A percentile compares a stretch with the other conserved stretches of the same genome.
These are phyloP conservation scores for Chrysoporthe puriensis DNA, from an alignment of 2,329 filamentous ascomycete species.

Conservation along the genomic window DNA sequence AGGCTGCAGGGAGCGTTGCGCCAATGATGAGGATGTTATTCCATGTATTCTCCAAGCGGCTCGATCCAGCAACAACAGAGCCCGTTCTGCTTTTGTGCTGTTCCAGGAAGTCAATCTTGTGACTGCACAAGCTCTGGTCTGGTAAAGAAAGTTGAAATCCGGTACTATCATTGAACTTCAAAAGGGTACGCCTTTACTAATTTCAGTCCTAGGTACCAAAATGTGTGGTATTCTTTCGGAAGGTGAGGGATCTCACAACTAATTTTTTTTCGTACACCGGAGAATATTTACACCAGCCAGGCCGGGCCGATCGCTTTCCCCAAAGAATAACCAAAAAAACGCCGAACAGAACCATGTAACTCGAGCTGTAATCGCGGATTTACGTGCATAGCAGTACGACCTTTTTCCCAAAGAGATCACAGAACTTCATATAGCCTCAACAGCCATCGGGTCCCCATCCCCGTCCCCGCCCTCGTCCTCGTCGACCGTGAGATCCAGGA, in stretches of 20 bases:
- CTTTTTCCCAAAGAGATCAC: not conserved
- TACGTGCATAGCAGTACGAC: not conserved
- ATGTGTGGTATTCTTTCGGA: too few species aligned
- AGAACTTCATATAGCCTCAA: constrained; percentile 38
- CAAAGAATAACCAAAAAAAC: not conserved
- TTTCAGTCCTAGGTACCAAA: too few species aligned
- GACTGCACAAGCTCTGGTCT: too few species aligned
- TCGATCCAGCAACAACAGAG: too few species aligned
- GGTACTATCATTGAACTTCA: not conserved
- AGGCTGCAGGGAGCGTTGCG: too few species aligned
- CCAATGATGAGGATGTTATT: too few species aligned
- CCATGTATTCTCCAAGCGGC: too few species aligned
- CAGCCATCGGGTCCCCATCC: constrained; percentile 49
- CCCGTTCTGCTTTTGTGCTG: too few species aligned
- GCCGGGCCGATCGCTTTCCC: not conserved
- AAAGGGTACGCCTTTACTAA: too few species aligned
- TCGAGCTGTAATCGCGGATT: not conserved
- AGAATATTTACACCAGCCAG: not conserved
- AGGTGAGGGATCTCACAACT: too few species aligned
- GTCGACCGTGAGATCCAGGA: constrained; percentile 67
- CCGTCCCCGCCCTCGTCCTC: constrained; percentile 41
- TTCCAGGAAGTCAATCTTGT: too few species aligned
- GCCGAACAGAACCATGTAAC: not conserved
- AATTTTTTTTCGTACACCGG: not conserved
- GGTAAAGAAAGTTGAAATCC: too few species aligned